Evolutionary conservation across 2,329 filamentous ascomycete species (phyloP), one percentile per base, ranked within the genome.

Genomic region (Pseudonectria foliicola): DNA sequence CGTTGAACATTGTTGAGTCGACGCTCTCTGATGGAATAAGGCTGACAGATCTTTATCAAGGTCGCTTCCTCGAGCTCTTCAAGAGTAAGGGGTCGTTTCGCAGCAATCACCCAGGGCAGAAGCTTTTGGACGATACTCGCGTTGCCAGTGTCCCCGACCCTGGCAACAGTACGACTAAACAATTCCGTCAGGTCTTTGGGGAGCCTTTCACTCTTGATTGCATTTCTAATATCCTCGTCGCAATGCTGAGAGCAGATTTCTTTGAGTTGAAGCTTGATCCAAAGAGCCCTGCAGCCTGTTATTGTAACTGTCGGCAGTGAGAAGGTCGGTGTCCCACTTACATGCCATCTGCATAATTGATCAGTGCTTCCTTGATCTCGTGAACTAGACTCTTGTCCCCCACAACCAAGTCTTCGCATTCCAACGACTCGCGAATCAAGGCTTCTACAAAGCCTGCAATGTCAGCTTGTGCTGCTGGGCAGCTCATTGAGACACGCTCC

Each of bases 221-320:
- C 27, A 4, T 14, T 25, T 23, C 34, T 34, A 15, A 43, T 50
- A 21, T 51, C 43, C 3, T 41, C 43, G 25, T 51, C 45, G 24
- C 41, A 42, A 27, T n/a, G 44, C 33, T 54, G 53, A 10, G 43
- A 34, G 31, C 59, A 60, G 6, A 64, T 47, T 27, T 64, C 60
- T 10, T 55, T 35, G 6, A 64, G 46, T 37, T 58, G 56, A 25
- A 60, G 59, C 11, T 45, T 48, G 13, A 62, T 59, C 61, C 60
- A 66, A 3, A 64, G 54, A 47, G 64, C 64, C 61, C 61, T 63
- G 34, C 10, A 33, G n/a, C n/a, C n/a, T n/a, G n/a, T n/a, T n/a
- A n/a, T n/a, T n/a, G n/a, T n/a, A n/a, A n/a, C n/a, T n/a, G n/a
- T n/a, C n/a, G n/a, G n/a, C n/a, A n/a, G n/a, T n/a, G n/a, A n/a